phyloP scores from a whole-genome alignment of 495 filamentous ascomycete species.

The Penicillium maclennaniae region DNA sequence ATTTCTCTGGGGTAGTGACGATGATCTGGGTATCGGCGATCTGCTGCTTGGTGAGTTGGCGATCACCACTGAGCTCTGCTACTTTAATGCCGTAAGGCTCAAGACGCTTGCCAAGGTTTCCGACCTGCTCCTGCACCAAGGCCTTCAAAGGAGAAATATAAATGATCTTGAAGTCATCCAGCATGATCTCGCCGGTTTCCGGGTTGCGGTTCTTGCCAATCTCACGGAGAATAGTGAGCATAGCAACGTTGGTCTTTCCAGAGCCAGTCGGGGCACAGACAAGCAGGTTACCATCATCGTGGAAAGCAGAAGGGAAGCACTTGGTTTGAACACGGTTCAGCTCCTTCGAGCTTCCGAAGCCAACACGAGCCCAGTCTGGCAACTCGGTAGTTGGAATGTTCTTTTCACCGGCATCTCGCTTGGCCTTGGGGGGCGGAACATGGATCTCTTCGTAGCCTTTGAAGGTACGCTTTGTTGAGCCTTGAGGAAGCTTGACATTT shows the following conservation, averaged over 20 bases:
- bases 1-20: constrained; percentile 98
- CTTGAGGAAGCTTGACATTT: constrained; percentile 90
- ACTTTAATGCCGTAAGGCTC: constrained; percentile 90
- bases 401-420: constrained; percentile 71
- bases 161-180: constrained; percentile 96
- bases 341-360: constrained; percentile 76
- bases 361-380: constrained; percentile 84
- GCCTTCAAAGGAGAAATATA: constrained; percentile 98
- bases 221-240: constrained; percentile 93
- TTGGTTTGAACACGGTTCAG: constrained; percentile 94
- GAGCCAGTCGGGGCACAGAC: constrained; percentile 96
- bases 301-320: constrained; percentile 87
- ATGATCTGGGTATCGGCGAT: constrained; percentile 98
- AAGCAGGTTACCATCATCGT: constrained; percentile 94
- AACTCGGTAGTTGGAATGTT: constrained; percentile 79
- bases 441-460: constrained; percentile 99
- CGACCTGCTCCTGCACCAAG: constrained; percentile 93
- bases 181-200: constrained; percentile 79
- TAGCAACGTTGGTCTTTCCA: constrained; percentile 98
- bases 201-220: constrained; percentile 93
- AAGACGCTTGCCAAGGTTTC: constrained; percentile 89
- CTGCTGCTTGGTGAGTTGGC: constrained; percentile 97
- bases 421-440: constrained; percentile 84
- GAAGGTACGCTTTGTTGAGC: constrained; percentile 89
- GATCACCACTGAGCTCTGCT: constrained; percentile 91